A percentile compares a stretch with the other conserved stretches of the same genome.
phyloP scores from a whole-genome alignment of 345 rosid species.

The Streptanthus diversifolius region DNA sequence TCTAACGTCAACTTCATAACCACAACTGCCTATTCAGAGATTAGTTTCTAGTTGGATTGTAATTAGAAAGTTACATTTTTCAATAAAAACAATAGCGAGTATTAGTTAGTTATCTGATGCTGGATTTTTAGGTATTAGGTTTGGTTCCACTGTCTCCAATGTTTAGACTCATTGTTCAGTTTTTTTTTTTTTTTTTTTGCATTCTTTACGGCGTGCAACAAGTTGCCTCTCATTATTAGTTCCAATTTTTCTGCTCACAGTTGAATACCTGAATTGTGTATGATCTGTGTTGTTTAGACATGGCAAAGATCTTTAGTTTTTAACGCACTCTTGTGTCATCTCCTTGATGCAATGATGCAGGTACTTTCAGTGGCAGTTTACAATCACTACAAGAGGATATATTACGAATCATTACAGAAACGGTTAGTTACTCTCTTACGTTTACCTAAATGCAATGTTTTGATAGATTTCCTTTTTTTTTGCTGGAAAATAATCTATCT shows the following conservation, averaged over 20 bases:
- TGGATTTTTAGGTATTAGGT: not conserved
- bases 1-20: not conserved
- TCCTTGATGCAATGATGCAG: slow-evolving; percentile 55
- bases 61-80: not conserved
- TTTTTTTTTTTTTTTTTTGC: not conserved
- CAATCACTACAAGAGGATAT: slow-evolving; percentile 94
- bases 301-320: not conserved
- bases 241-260: not conserved
- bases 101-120: not conserved
- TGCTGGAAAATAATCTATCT: not conserved
- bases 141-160: not conserved
- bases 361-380: slow-evolving; percentile 97
- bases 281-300: not conserved
- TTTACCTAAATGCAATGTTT: not conserved
- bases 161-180: not conserved
- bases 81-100: not conserved
- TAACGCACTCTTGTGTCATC: not conserved
- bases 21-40: not conserved
- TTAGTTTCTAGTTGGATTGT: not conserved
- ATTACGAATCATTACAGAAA: slow-evolving; percentile 61
- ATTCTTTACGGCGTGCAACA: not conserved
- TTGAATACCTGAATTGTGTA: not conserved
- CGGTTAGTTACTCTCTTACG: slow-evolving; percentile 45
- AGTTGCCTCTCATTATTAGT: no score
- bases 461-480: not conserved